These are phyloP conservation scores for Aspergillus thermomutatus DNA, from an alignment of 2,329 filamentous ascomycete species.

Conservation along the genomic window DNA sequence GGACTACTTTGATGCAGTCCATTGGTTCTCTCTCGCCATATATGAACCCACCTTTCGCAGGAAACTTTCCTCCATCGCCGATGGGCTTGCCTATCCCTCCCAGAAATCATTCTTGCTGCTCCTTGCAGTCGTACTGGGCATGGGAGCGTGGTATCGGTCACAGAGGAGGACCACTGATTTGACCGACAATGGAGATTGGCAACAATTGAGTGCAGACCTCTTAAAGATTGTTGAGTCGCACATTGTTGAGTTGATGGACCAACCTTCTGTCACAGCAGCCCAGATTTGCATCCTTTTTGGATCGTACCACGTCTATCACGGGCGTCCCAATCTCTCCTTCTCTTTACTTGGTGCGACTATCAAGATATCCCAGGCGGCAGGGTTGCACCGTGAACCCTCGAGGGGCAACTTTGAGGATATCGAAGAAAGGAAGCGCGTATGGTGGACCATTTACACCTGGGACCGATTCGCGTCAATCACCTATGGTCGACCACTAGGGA, in stretches of 20 bases:
- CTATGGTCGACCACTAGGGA: constrained; percentile 41
- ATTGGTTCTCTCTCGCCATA: constrained; percentile 46
- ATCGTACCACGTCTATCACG: constrained; percentile 43
- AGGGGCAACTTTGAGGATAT: constrained; percentile 19
- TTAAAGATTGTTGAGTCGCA: constrained; percentile 28
- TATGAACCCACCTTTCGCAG: constrained; percentile 41
- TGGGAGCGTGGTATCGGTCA: constrained; percentile 40
- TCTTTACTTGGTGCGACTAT: constrained; percentile 38
- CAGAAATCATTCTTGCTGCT: constrained; percentile 39
- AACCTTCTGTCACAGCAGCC: constrained; percentile 34
- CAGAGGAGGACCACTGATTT: constrained; percentile 17
- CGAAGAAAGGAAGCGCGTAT: constrained; percentile 39
- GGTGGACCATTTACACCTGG: constrained; percentile 45
- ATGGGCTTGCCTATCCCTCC: constrained; percentile 31
- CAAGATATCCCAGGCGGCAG: constrained; percentile 33
- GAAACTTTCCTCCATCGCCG: constrained; percentile 28
- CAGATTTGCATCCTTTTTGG: constrained; percentile 42
- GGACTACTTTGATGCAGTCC: constrained; percentile 41
- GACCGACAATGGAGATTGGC: constrained; percentile 8
- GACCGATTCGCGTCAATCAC: constrained; percentile 42
- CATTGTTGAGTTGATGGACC: constrained; percentile 42
- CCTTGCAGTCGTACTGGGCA: constrained; percentile 35
- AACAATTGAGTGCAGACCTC: constrained; percentile 13
- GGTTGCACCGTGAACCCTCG: constrained; percentile 29
- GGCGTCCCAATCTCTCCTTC: constrained; percentile 40